A percentile compares a stretch with the other conserved stretches of the same genome.
Evolutionary conservation across 1,284 basidiomycete genomes (phyloP).

Genomic region (Cryptococcus neoformans): DNA sequence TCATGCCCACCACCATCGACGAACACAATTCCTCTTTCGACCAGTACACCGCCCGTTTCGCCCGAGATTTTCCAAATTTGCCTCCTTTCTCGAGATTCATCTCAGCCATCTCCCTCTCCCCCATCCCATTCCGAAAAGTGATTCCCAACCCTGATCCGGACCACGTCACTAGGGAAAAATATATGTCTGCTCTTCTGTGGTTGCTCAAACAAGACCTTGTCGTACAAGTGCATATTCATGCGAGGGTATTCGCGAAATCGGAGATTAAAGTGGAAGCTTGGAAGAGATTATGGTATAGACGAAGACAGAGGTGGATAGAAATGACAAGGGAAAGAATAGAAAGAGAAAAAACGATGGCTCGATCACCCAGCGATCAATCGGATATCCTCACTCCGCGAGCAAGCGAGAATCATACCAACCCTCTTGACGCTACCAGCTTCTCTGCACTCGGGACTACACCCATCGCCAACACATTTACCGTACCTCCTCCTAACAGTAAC

Average conservation of each 20-base stretch:
- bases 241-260: conserved; percentile 75
- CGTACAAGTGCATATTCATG: conserved; percentile 77
- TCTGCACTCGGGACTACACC: neutral
- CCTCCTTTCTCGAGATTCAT: conserved; percentile 71
- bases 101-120: conserved; percentile 64
- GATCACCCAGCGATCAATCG: conserved; percentile 3
- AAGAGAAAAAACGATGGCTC: neutral
- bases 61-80: conserved; percentile 62
- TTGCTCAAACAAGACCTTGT: conserved; percentile 83
- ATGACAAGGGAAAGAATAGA: neutral
- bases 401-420: conserved; percentile 3
- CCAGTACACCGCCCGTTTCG: conserved; percentile 61
- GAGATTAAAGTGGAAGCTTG: conserved; percentile 63
- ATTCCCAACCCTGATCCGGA: conserved; percentile 24
- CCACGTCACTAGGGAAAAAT: conserved; percentile 56
- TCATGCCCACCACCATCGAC: conserved; percentile 67
- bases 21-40: conserved; percentile 45
- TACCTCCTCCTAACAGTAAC: conserved; percentile 10
- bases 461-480: neutral
- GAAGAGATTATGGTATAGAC: conserved; percentile 36
- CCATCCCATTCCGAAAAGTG: conserved; percentile 59
- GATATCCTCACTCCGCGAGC: conserved; percentile 28
- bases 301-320: conserved; percentile 33
- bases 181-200: conserved; percentile 85
- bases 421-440: conserved; percentile 9